A percentile compares a stretch with the other conserved stretches of the same genome.
Evolutionary conservation across 257 asterid species (phyloP).

Genomic region (Jacaranda copaia): DNA sequence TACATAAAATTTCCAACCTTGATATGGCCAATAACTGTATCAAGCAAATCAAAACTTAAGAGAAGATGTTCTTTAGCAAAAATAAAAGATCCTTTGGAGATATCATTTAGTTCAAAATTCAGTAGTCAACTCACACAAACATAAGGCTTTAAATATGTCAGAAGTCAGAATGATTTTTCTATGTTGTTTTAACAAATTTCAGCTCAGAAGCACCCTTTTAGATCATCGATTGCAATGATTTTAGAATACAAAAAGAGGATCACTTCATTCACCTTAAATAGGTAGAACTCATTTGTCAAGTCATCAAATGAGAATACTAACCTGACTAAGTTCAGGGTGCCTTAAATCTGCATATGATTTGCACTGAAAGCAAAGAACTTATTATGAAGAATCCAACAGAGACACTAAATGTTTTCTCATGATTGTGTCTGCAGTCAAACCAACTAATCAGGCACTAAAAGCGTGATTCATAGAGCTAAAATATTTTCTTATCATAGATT

Average conservation of each 20-base stretch:
- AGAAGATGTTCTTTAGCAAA: not conserved
- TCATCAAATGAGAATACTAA: not conserved
- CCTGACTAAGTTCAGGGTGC: not conserved
- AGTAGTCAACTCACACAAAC: too few relatives aligned
- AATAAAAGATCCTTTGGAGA: too few relatives aligned
- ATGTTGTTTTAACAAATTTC: not conserved
- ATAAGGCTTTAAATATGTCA: too few relatives aligned
- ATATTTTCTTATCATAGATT: too few relatives aligned
- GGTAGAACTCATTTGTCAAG: not conserved
- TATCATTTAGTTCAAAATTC: too few relatives aligned
- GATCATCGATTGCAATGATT: not conserved
- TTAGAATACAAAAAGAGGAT: too few relatives aligned
- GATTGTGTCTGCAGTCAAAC: too few relatives aligned
- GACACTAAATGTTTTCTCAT: not conserved
- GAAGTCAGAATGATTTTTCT: not conserved
- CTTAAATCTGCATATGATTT: not conserved
- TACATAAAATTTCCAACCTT: conserved; percentile 5
- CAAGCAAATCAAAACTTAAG: not conserved
- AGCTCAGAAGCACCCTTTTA: not conserved
- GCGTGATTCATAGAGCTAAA: too few relatives aligned
- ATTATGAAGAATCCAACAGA: not conserved
- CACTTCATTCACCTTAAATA: not conserved
- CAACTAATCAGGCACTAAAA: too few relatives aligned
- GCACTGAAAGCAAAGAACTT: not conserved
- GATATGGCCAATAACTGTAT: conserved; percentile 26